Conservation (phyloP, 1,139 yeast species). For the Pneumocystis wakefieldiae region DNA sequence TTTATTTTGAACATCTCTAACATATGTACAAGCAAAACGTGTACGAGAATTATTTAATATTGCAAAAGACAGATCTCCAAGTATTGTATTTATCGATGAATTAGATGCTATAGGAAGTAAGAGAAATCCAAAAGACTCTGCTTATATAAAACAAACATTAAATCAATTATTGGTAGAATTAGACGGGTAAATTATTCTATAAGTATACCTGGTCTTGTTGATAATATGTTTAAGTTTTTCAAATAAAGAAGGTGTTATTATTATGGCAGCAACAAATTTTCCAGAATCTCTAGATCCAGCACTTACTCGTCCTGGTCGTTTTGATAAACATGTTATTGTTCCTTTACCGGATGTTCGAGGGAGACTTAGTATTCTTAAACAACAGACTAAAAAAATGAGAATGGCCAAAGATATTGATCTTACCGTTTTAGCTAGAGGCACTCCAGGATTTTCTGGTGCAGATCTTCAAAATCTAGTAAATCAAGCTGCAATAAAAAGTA, state of each 20-base stretch:
- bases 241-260: constrained; percentile 57
- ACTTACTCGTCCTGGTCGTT: constrained; percentile 93
- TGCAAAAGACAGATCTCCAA: constrained; percentile 92
- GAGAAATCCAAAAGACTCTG: constrained; percentile 93
- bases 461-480: constrained; percentile 88
- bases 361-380: constrained; percentile 78
- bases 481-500: constrained; percentile 95
- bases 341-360: constrained; percentile 98
- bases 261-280: constrained; percentile 95
- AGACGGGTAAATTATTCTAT: constrained; percentile 41
- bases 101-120: constrained; percentile 97
- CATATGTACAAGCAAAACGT: constrained; percentile 42
- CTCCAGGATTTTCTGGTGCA: constrained; percentile 96
- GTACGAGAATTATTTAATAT: constrained; percentile 85
- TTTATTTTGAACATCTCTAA: neutral
- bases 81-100: constrained; percentile 91
- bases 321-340: constrained; percentile 88
- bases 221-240: neutral
- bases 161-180: constrained; percentile 90
- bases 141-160: constrained; percentile 91
- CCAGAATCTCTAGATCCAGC: constrained; percentile 96
- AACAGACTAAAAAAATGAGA: constrained; percentile 85
- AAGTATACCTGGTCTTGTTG: neutral
- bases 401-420: constrained; percentile 76
- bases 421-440: constrained; percentile 80